These are phyloP conservation scores for Aristolochia fimbriata DNA, from an alignment of 164 flowering plant species.

Conservation along the genomic window DNA sequence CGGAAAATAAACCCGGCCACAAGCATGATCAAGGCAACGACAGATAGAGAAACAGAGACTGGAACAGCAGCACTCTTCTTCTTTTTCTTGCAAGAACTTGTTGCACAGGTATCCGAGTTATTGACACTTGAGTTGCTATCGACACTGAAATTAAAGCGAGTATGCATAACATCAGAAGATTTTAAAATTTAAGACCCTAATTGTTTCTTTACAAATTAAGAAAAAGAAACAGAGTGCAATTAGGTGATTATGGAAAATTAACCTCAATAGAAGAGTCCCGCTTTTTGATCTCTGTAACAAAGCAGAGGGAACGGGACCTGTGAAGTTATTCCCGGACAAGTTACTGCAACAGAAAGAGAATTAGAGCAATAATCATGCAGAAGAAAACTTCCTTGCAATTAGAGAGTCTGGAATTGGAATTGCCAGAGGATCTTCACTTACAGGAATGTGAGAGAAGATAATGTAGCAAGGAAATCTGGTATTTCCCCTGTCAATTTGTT, in stretches of 20 bases:
- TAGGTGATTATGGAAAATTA: neutral
- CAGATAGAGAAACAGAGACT: neutral
- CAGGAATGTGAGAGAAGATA: neutral
- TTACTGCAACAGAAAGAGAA: neutral
- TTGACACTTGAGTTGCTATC: neutral
- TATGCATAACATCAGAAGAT: too few relatives aligned
- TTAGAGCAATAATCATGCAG: too few relatives aligned
- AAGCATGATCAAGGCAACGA: neutral
- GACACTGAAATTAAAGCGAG: neutral
- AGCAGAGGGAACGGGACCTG: neutral
- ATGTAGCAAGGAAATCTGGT: slow-evolving; percentile 1
- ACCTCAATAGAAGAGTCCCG: slow-evolving; percentile 2
- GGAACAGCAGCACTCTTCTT: neutral
- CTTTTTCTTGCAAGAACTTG: neutral
- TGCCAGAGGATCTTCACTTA: neutral
- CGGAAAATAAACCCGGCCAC: neutral
- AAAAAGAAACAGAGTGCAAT: too few relatives aligned
- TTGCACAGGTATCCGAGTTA: neutral
- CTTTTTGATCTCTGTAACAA: neutral
- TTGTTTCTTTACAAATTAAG: too few relatives aligned
- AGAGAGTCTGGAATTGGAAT: too few relatives aligned
- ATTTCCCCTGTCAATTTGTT: slow-evolving; percentile 2
- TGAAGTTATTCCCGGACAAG: slow-evolving; percentile 2
- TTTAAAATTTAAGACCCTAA: too few relatives aligned
- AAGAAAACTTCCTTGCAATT: too few relatives aligned